Percentiles rank a stretch among this genome's conserved stretches.
Conservation (phyloP, 2,329 filamentous ascomycete genomes). For the Massarina eburnea region DNA sequence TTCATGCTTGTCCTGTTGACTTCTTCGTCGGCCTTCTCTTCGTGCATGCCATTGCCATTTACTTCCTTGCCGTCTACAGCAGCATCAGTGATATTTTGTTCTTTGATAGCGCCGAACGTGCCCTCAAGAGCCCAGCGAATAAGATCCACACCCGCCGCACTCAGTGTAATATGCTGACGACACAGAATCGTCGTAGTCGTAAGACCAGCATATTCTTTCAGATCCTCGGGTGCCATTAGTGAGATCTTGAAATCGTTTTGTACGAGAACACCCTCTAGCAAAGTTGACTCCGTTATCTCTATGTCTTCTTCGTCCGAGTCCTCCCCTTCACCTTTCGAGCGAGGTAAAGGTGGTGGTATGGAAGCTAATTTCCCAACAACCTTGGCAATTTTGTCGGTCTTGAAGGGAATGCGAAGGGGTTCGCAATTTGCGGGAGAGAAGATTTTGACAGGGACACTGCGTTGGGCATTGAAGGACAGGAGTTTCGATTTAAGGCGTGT, state of each 20-base stretch:
- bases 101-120: constrained; percentile 79
- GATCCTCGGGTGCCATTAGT: constrained; percentile 93
- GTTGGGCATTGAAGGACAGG: constrained; percentile 84
- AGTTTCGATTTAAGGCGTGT: constrained; percentile 94
- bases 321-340: constrained; percentile 36
- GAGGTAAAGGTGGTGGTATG: constrained; percentile 64
- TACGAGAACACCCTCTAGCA: constrained; percentile 88
- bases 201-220: constrained; percentile 94
- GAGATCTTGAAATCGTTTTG: constrained; percentile 98
- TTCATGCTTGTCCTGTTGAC: constrained; percentile 55
- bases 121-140: constrained; percentile 93
- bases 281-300: constrained; percentile 43
- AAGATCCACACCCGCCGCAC: constrained; percentile 84
- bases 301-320: constrained; percentile 26
- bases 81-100: constrained; percentile 32
- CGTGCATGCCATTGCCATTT: constrained; percentile 43
- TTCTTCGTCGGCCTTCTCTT: constrained; percentile 67
- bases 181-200: constrained; percentile 94
- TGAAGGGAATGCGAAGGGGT: constrained; percentile 92
- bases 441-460: constrained; percentile 81
- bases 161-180: constrained; percentile 85
- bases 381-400: constrained; percentile 91
- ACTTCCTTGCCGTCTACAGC: constrained; percentile 38
- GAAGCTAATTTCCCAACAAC: constrained; percentile 92
- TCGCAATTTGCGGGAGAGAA: constrained; percentile 94